Conservation (phyloP, 345 rosid species). For the Hibiscus trionum region DNA sequence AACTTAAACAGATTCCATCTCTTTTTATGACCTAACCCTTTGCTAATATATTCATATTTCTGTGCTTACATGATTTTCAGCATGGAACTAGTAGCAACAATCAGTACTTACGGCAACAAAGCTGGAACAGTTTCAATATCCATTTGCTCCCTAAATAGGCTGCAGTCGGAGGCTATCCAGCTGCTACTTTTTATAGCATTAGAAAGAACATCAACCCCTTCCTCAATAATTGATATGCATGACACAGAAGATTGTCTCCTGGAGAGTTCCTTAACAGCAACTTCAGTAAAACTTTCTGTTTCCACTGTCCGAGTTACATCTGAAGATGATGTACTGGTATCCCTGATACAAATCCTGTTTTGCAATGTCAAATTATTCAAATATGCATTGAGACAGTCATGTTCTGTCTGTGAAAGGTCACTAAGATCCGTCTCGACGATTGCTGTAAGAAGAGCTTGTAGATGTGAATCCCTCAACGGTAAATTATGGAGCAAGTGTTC, state of each 20-base stretch:
- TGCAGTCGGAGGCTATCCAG: conserved; percentile 14
- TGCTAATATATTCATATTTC: neutral
- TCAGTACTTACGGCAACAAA: conserved; percentile 24
- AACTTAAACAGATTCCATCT: neutral
- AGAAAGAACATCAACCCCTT: conserved; percentile 38
- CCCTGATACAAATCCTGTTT: neutral
- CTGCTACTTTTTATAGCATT: conserved; percentile 18
- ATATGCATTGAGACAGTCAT: conserved; percentile 4
- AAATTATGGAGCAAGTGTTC: conserved; percentile 44
- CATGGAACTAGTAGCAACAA: neutral
- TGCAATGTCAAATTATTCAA: conserved; percentile 1
- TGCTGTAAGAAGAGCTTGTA: conserved; percentile 52
- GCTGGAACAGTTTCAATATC: conserved; percentile 17
- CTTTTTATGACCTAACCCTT: neutral
- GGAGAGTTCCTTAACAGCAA: conserved; percentile 32
- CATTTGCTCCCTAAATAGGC: conserved; percentile 18
- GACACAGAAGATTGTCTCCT: conserved; percentile 50
- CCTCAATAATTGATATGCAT: conserved; percentile 36
- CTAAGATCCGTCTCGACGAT: conserved; percentile 42
- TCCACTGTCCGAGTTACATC: neutral
- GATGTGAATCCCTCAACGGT: conserved; percentile 58
- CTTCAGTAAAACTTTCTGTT: conserved; percentile 21
- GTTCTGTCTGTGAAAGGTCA: conserved; percentile 14
- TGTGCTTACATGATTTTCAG: neutral
- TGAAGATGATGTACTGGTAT: neutral